Percentiles rank a stretch among this genome's conserved stretches.
phyloP scores from a whole-genome alignment of 768 basidiomycete genomes.

The Galerina marginata region DNA sequence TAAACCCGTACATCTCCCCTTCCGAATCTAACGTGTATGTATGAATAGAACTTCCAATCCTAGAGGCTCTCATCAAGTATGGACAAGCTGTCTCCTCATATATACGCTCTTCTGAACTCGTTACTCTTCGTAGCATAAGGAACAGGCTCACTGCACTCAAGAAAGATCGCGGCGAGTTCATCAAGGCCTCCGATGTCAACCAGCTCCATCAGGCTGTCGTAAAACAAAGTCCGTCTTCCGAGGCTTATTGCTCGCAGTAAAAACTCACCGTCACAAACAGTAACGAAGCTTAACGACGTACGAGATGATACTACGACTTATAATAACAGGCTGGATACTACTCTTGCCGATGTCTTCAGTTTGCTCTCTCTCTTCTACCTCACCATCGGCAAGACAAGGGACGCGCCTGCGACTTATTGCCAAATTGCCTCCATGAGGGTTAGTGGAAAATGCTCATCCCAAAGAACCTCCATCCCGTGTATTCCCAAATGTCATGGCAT shows the following conservation, averaged over 20 bases:
- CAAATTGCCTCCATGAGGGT: conserved; percentile 97
- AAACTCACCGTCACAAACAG: conserved; percentile 38
- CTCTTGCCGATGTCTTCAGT: conserved; percentile 94
- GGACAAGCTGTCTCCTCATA: conserved; percentile 23
- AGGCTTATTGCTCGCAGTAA: not conserved
- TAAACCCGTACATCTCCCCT: conserved; percentile 14
- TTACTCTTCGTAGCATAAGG: conserved; percentile 68
- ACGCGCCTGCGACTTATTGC: conserved; percentile 93
- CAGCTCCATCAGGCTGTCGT: conserved; percentile 91
- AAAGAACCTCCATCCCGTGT: conserved; percentile 12
- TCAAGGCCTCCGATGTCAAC: conserved; percentile 93
- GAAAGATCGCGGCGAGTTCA: conserved; percentile 91
- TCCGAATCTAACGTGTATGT: conserved; percentile 27
- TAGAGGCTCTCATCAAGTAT: conserved; percentile 93
- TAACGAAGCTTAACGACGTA: conserved; percentile 90
- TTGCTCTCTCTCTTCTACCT: conserved; percentile 96
- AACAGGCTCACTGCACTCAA: conserved; percentile 94
- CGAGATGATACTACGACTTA: conserved; percentile 76
- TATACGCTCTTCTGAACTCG: conserved; percentile 19
- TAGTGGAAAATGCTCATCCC: conserved; percentile 42
- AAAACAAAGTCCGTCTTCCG: conserved; percentile 75
- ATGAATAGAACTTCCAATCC: conserved; percentile 83
- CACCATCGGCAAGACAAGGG: conserved; percentile 94
- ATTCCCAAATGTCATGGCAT: not conserved
- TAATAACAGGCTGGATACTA: conserved; percentile 93